These are phyloP conservation scores for Xanthoparmelia taractica DNA, from an alignment of 495 filamentous ascomycete genomes.

Conservation along the genomic window DNA sequence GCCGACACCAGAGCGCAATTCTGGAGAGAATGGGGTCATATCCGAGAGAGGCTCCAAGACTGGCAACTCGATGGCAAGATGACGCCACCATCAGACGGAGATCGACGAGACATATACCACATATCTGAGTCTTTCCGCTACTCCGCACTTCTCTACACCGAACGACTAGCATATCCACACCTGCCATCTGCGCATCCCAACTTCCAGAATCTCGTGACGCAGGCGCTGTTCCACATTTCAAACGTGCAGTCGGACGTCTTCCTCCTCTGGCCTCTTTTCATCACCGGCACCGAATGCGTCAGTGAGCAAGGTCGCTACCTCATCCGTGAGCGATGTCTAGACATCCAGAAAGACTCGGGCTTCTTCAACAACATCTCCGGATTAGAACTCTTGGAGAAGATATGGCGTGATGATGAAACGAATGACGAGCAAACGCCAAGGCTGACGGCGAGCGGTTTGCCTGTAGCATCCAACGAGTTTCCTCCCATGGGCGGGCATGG, in stretches of 20 bases:
- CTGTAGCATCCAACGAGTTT: slow-evolving; percentile 8
- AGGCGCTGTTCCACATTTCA: slow-evolving; percentile 72
- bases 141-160: slow-evolving; percentile 81
- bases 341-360: slow-evolving; percentile 78
- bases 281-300: slow-evolving; percentile 85
- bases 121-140: slow-evolving; percentile 86
- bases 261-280: slow-evolving; percentile 88
- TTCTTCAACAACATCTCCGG: slow-evolving; percentile 89
- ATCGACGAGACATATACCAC: slow-evolving; percentile 47
- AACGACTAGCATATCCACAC: slow-evolving; percentile 74
- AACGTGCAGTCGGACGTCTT: slow-evolving; percentile 79
- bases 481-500: slow-evolving; percentile 33
- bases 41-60: slow-evolving; percentile 65
- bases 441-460: slow-evolving; percentile 2
- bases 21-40: slow-evolving; percentile 80
- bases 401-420: slow-evolving; percentile 56
- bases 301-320: slow-evolving; percentile 68
- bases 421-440: slow-evolving; percentile 15
- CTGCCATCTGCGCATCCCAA: slow-evolving; percentile 66
- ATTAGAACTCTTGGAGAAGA: slow-evolving; percentile 73
- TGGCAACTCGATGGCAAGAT: slow-evolving; percentile 65
- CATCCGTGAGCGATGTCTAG: slow-evolving; percentile 69
- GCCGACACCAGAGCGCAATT: slow-evolving; percentile 53
- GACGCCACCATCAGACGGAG: slow-evolving; percentile 31
- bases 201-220: slow-evolving; percentile 74